Base-by-base conservation (phyloP, 148 eudicot genomes). In the Silene latifolia region DNA sequence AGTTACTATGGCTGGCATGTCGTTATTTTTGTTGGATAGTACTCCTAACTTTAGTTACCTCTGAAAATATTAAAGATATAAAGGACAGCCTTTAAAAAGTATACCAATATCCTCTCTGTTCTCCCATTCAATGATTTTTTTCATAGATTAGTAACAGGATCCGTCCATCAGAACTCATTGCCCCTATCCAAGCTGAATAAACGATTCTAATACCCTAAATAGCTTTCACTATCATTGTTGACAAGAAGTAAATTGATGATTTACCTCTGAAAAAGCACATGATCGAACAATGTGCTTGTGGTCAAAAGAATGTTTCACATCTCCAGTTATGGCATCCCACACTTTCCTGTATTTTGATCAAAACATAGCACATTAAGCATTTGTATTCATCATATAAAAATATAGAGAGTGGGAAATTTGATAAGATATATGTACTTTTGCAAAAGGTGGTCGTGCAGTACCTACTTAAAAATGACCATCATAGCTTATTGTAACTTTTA, bases 321-420 rank as follows among this genome's bases (percentile, higher is more conserved):
- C 96, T 56, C 98, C 98, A 20, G 92, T 84, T 66, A 95, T 82
- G 20, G 98, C 98, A 88, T 95, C 98, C 98, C 98, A 95, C 63
- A 95, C 73, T 85, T 90, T 92, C 83, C 98, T 95, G 96, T 66
- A 81, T 72, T 72, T 21, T 19, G 64, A 78, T 13, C 32, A 47
- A 48, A 35, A 66, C n/a, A 71, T 27, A 23, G 42, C 42, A 60
- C 17, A 10, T 5, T 71, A 12, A 72, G 46, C 58, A 71, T 18
- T n/a, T 17, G 10, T 23, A 23, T 21, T 64, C 66, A 19, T 25
- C 24, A 80, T 44, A 4, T 21, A 65, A 47, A 18, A 21, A 35
- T 24, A 75, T 39, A 21, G 24, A 64, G 47, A 53, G 25, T 10
- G 32, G 71, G 19, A 32, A 61, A 23, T 62, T 0, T 1, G 51